Base-by-base conservation (phyloP, 148 eudicot species). In the Pouteria glomerata region DNA sequence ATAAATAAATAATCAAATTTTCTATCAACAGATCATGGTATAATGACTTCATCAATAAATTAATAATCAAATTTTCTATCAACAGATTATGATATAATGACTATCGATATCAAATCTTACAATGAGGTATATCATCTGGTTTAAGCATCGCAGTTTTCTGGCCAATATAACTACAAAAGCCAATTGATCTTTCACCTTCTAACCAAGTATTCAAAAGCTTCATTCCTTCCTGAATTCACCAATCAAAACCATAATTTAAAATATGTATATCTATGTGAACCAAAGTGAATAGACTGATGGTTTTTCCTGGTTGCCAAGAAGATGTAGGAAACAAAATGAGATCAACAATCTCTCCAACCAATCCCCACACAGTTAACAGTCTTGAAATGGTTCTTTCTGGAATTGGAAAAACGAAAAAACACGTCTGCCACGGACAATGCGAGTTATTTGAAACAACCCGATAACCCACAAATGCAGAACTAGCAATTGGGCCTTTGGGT, bases 131-230 rank as follows among this genome's bases (percentile, higher is more conserved):
- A 71, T 85, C 85, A 21, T 85, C 67, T 6, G 84, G 88, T 67
- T 82, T 82, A 55, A 94, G 88, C 85, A 50, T 61, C 19, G 91
- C 84, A 33, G 97, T 87, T 39, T 83, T 77, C 35, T 84, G 83
- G 23, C 89, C 77, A 21, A 94, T 47, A 68, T 80, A 91, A 81
- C 73, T 85, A 83, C 96, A 89, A 76, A 94, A 89, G 63, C 53
- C 78, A 16, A 76, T 67, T 14, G 93, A 89, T 47, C 90, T 74
- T 76, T 94, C 93, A 44, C 97, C 98, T 81, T 85, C 88, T 35
- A 91, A 76, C 98, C 97, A 91, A 39, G 93, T 86, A 72, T 76
- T 89, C 79, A 94, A 75, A 82, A 94, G 66, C 68, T 89, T 89
- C 63, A 94, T 81, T 75, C 98, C 98, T 68, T 94, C 98, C 98